Percentiles rank a stretch among this genome's conserved stretches.
These are phyloP conservation scores for Aspergillus alliaceus DNA, from an alignment of 2,329 filamentous ascomycete genomes.

Conservation along the genomic window DNA sequence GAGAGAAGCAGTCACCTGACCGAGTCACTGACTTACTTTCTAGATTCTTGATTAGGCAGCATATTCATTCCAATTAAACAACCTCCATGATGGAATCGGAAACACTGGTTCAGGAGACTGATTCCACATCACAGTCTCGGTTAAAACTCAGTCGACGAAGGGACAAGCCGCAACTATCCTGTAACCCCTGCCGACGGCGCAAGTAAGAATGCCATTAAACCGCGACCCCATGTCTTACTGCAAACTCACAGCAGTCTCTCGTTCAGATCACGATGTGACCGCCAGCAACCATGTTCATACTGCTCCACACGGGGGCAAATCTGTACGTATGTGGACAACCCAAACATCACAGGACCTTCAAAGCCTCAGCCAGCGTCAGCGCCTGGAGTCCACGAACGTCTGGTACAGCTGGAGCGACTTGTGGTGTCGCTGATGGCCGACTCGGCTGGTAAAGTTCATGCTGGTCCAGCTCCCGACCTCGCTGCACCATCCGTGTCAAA, in stretches of 20 bases:
- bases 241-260: background rate
- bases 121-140: conserved; percentile 3
- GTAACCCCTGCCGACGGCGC: conserved; percentile 34
- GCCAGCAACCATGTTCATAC: conserved; percentile 57
- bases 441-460: background rate
- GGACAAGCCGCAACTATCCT: conserved; percentile 38
- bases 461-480: background rate
- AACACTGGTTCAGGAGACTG: background rate
- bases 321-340: conserved; percentile 46
- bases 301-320: conserved; percentile 57
- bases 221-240: background rate
- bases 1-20: too few species aligned
- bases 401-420: conserved; percentile 57
- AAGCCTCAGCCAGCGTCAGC: conserved; percentile 27
- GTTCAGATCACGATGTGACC: conserved; percentile 56
- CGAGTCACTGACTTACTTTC: too few species aligned
- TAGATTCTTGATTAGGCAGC: too few species aligned
- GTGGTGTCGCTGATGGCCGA: conserved; percentile 52
- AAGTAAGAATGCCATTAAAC: conserved; percentile 28
- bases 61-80: background rate
- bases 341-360: conserved; percentile 29
- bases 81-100: background rate
- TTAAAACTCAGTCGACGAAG: conserved; percentile 26
- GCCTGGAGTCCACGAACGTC: conserved; percentile 56
- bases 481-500: background rate